A percentile compares a stretch with the other conserved stretches of the same genome.
phyloP scores from a whole-genome alignment of 208 protist species.

The Leishmania arabica region DNA sequence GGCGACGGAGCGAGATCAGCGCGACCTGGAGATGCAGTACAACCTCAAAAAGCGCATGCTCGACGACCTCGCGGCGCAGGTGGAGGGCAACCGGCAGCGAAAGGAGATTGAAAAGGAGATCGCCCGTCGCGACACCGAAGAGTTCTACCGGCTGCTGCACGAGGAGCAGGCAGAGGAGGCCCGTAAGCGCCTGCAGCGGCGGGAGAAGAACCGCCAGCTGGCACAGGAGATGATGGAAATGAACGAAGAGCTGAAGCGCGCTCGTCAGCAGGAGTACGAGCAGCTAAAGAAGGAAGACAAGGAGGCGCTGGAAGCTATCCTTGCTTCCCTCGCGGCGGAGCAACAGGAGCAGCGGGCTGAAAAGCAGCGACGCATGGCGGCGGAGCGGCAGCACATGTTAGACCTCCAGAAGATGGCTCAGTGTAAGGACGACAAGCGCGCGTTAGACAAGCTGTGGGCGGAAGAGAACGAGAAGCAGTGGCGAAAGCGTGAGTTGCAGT shows the following conservation, averaged over 20 bases:
- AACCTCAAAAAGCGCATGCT: slow-evolving; percentile 39
- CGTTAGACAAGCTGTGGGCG: slow-evolving; percentile 78
- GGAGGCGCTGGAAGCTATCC: slow-evolving; percentile 61
- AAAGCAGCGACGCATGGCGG: slow-evolving; percentile 38
- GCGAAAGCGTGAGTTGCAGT: slow-evolving; percentile 78
- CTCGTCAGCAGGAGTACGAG: slow-evolving; percentile 81
- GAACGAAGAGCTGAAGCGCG: slow-evolving; percentile 68
- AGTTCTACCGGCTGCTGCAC: slow-evolving; percentile 73
- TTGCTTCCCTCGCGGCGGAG: slow-evolving; percentile 59
- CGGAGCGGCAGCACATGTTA: slow-evolving; percentile 43
- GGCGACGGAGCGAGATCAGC: slow-evolving; percentile 60
- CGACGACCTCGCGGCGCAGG: slow-evolving; percentile 72
- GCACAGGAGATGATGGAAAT: slow-evolving; percentile 72
- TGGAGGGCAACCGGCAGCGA: slow-evolving; percentile 68
- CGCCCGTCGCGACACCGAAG: slow-evolving; percentile 48
- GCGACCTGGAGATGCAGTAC: slow-evolving; percentile 64
- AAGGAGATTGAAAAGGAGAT: slow-evolving; percentile 35
- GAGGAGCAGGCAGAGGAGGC: slow-evolving; percentile 63
- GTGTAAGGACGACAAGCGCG: slow-evolving; percentile 47
- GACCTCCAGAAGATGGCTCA: slow-evolving; percentile 66
- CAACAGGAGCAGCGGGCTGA: slow-evolving; percentile 39
- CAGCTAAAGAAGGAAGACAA: slow-evolving; percentile 65
- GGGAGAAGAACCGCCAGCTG: slow-evolving; percentile 36
- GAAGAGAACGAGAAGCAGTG: slow-evolving; percentile 83
- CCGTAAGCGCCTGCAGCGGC: slow-evolving; percentile 38